Conservation (phyloP, 495 filamentous ascomycete species). For the Penicillium malachiteum region DNA sequence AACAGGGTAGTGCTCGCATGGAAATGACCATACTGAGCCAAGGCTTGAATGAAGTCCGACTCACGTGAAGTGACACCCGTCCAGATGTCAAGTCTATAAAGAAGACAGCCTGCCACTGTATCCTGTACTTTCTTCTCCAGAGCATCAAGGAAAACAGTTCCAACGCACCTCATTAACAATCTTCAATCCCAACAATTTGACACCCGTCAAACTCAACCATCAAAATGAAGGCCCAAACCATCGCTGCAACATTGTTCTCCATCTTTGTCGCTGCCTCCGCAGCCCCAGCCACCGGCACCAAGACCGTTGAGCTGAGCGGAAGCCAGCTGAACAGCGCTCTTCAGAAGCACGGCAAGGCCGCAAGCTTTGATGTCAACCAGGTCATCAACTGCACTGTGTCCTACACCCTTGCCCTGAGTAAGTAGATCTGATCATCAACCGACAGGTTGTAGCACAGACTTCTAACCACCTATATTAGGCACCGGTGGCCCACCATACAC, state of each 20-base stretch:
- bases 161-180: neutral
- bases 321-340: constrained; percentile 13
- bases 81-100: neutral
- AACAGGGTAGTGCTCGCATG: neutral
- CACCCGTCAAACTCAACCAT: neutral
- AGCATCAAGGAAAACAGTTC: neutral
- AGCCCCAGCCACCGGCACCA: neutral
- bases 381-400: constrained; percentile 14
- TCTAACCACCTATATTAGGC: neutral
- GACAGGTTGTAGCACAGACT: neutral
- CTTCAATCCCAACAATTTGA: neutral
- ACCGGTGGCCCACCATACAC: constrained; percentile 10
- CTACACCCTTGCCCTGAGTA: constrained; percentile 18
- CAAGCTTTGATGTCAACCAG: constrained; percentile 7
- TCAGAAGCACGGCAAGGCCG: neutral
- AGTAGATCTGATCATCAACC: neutral
- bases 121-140: neutral
- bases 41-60: neutral
- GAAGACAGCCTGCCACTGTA: neutral
- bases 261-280: constrained; percentile 7
- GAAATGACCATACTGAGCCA: neutral
- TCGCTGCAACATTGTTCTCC: constrained; percentile 9
- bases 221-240: constrained; percentile 14
- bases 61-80: neutral
- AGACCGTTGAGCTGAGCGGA: constrained; percentile 5